phyloP scores from a whole-genome alignment of 495 filamentous ascomycete species.

The Podospora comata region DNA sequence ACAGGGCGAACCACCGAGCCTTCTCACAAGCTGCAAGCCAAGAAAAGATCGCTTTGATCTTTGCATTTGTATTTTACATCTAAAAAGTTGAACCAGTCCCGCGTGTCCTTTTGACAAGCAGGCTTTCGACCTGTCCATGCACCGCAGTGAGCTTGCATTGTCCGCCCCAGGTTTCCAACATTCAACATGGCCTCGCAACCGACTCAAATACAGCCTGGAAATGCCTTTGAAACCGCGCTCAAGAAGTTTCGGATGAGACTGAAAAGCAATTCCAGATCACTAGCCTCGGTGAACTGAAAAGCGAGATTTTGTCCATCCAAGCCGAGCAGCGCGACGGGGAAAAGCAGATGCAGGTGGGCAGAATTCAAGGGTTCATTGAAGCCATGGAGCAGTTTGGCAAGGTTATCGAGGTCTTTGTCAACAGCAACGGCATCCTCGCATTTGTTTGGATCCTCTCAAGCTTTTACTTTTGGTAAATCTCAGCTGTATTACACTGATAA shows the following conservation, averaged over 20 bases:
- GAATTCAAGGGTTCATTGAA: constrained; percentile 6
- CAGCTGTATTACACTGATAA: neutral
- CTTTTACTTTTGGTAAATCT: constrained; percentile 1
- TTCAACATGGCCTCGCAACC: neutral
- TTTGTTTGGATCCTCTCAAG: constrained; percentile 11
- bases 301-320: neutral
- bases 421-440: neutral
- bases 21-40: neutral
- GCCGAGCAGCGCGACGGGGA: neutral
- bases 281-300: neutral
- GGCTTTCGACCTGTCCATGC: too few relatives aligned
- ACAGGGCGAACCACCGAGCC: neutral
- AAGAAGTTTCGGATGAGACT: neutral
- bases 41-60: neutral
- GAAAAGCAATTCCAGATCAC: neutral
- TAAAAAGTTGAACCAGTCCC: too few relatives aligned
- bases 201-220: neutral
- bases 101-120: too few relatives aligned
- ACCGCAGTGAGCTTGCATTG: too few relatives aligned
- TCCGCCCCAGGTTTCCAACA: neutral
- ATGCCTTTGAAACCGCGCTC: neutral
- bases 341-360: constrained; percentile 1
- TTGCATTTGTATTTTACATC: neutral
- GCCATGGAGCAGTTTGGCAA: constrained; percentile 8
- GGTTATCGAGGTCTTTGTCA: constrained; percentile 14